Conservation (phyloP, 2,329 filamentous ascomycete genomes). For the Eutypella sp. region DNA sequence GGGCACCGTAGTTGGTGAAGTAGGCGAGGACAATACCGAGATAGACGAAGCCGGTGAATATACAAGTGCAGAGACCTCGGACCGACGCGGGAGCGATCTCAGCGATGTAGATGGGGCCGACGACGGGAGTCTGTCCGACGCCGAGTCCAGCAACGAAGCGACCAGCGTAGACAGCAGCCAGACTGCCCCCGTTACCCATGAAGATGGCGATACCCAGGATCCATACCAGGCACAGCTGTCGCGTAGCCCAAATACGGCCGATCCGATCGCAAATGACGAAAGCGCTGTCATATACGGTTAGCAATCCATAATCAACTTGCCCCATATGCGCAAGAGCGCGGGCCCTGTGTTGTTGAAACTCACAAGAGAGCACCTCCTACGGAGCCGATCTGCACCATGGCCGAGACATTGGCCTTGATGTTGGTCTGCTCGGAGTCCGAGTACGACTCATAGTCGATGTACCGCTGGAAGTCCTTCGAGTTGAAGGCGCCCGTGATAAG, state of each 20-base stretch:
- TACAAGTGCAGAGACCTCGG: slow-evolving; percentile 37
- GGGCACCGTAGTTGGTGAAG: slow-evolving; percentile 64
- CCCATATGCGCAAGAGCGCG: neutral
- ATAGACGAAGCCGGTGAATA: slow-evolving; percentile 69
- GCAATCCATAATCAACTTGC: neutral
- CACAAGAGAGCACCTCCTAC: slow-evolving; percentile 64
- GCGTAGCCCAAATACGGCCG: slow-evolving; percentile 59
- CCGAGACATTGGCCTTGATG: slow-evolving; percentile 70
- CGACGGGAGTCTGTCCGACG: slow-evolving; percentile 36
- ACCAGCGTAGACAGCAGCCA: slow-evolving; percentile 53
- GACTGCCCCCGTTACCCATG: slow-evolving; percentile 48
- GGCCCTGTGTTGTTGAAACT: slow-evolving; percentile 30
- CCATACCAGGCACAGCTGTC: slow-evolving; percentile 53
- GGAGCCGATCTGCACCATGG: slow-evolving; percentile 77
- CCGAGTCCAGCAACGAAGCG: slow-evolving; percentile 28
- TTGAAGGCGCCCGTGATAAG: slow-evolving; percentile 69
- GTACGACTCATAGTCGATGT: slow-evolving; percentile 54
- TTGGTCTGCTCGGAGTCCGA: slow-evolving; percentile 52
- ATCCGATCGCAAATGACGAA: slow-evolving; percentile 56
- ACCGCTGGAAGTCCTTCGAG: slow-evolving; percentile 57
- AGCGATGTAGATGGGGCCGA: neutral
- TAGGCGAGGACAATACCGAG: slow-evolving; percentile 74
- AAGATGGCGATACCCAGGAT: slow-evolving; percentile 54
- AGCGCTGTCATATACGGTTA: slow-evolving; percentile 34
- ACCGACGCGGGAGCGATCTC: neutral